Base-by-base conservation (phyloP, 257 asterid species). In the Ligustrum vulgare region DNA sequence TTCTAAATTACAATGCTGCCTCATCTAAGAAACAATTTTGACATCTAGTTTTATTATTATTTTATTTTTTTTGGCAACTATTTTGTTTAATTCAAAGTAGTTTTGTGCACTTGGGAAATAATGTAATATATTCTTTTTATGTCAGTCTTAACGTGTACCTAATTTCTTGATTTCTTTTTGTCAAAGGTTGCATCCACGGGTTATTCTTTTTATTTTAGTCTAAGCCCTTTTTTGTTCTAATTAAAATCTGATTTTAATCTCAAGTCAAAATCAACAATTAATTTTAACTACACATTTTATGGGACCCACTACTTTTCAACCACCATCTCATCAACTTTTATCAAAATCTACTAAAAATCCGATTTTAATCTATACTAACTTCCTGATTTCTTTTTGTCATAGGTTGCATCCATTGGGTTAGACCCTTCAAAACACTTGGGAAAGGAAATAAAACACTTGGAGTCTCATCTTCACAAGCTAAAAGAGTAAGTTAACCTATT, bases 321-420 rank as follows among this genome's bases (percentile, higher is more conserved):
- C n/a, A n/a, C n/a, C n/a, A n/a, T n/a, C n/a, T n/a, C n/a, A n/a
- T n/a, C n/a, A n/a, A n/a, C n/a, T n/a, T n/a, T n/a, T n/a, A n/a
- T n/a, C n/a, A n/a, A n/a, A n/a, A n/a, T n/a, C n/a, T n/a, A n/a
- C n/a, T n/a, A n/a, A n/a, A n/a, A n/a, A n/a, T n/a, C n/a, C n/a
- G n/a, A n/a, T n/a, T n/a, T 60, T 22, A 43, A 67, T 31, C 18
- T 35, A 39, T 67, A 15, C 81, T 77, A 68, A 67, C 25, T 79
- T 41, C 32, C 43, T n/a, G 63, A 20, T 41, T 9, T 75, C 58
- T 47, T 82, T 51, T 70, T 77, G 70, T 71, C 66, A 47, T 81
- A 94, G 99, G 98, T 91, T 80, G 99, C 99, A 74, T 93, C 97
- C 70, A 88, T 94, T 80, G 99, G 98, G n/a, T 89, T 94, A 82